Evolutionary conservation across 1,139 yeast genomes (phyloP), one percentile per base, ranked within the genome.

Genomic region (Candida sojae): DNA sequence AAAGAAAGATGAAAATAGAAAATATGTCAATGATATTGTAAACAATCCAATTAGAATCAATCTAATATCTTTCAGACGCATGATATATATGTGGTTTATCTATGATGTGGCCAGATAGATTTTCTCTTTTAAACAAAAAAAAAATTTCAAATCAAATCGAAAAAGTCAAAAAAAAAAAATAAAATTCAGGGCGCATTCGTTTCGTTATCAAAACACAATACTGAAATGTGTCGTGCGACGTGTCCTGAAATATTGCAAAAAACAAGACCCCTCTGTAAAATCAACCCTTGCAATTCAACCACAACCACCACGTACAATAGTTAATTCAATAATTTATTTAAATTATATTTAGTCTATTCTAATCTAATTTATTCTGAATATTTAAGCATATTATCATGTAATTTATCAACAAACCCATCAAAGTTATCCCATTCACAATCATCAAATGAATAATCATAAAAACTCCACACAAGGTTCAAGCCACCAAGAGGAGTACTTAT

Each of bases 401-500:
- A 60, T 5, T 46, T 47, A 0, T 39, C 54, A 4, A 66, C 55
- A 12, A 66, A 55, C 1, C 48, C 51, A 44, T 69, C 70, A 44
- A 68, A 67, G 33, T 64, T 60, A 0, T 60, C 65, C 25, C 49
- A 53, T 6, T 54, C 59, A 3, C 53, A 34, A 46, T 65, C 68
- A 3, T 59, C 64, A 48, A 61, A 67, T 6, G 58, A 44, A 44
- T 59, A 60, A 26, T 66, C 70, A 39, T 56, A 62, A 49, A 64
- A 73, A 28, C 68, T 64, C 44, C 70, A 54, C 9, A 71, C 73
- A 30, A 73, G 47, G 48, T 70, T 73, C 57, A 73, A 56, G 0
- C 79, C 78, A 0, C 75, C 73, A 2, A 44, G 25, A 1, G 62
- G 53, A 1, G 75, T 66, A n/a, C 73, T 64, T 5, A 73, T 58